Evolutionary conservation across 495 filamentous ascomycete species (phyloP).

Genomic region (Podospora pseudopauciseta): DNA sequence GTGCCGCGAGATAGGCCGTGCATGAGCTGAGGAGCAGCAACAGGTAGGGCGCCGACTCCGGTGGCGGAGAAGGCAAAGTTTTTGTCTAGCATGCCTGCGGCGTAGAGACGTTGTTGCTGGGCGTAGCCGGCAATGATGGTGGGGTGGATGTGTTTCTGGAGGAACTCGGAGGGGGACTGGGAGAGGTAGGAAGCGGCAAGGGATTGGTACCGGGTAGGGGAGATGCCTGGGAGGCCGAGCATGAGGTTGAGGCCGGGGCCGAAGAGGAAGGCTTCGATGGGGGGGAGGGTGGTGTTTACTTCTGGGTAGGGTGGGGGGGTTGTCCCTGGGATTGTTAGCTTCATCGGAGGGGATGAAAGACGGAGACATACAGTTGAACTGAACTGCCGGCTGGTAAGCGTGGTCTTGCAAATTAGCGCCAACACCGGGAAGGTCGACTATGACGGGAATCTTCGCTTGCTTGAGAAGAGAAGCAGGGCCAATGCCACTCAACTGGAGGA

Average conservation of each 20-base stretch:
- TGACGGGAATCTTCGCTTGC: constrained; percentile 37
- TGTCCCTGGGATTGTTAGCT: neutral
- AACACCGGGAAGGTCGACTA: constrained; percentile 47
- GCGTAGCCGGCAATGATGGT: constrained; percentile 36
- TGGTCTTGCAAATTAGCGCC: constrained; percentile 56
- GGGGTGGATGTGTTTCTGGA: constrained; percentile 28
- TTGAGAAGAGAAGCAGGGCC: constrained; percentile 41
- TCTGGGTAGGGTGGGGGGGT: neutral
- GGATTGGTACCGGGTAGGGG: constrained; percentile 2
- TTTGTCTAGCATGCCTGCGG: constrained; percentile 26
- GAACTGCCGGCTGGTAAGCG: neutral
- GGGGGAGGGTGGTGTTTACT: constrained; percentile 5
- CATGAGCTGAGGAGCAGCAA: constrained; percentile 26
- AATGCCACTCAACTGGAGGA: constrained; percentile 51
- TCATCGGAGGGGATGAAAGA: neutral
- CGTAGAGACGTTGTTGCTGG: constrained; percentile 36
- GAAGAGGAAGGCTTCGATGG: constrained; percentile 13
- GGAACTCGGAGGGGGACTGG: constrained; percentile 26
- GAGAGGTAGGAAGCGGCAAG: constrained; percentile 12
- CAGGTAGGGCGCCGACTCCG: constrained; percentile 9
- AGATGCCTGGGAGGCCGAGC: neutral
- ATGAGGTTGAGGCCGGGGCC: neutral
- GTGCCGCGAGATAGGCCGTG: constrained; percentile 39
- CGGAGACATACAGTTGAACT: neutral
- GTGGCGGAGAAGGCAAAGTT: neutral